Base-by-base conservation (phyloP, 768 basidiomycete genomes). In the Galerina sulciceps region DNA sequence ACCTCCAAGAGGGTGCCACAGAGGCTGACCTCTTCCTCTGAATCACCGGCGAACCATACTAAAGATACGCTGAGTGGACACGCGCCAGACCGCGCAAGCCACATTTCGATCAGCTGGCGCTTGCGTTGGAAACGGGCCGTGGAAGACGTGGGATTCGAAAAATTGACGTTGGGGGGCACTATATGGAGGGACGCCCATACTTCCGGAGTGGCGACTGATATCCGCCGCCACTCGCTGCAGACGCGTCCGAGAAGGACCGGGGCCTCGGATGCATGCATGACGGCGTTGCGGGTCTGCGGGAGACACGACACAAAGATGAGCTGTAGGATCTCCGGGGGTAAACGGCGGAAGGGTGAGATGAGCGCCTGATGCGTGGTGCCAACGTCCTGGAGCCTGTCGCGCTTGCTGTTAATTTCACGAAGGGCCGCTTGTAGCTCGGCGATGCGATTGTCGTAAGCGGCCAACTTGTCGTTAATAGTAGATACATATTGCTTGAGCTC, bases 131-230 rank as follows among this genome's bases (percentile, higher is more conserved):
- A 71, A 18, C 64, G 62, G 23, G 58, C 44, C 18, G 60, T 48
- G 6, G 69, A 68, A 4, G 66, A 60, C 10, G 50, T 34, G 11
- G 63, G 62, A 44, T 62, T 66, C 11, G 59, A 42, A 20, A 66
- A 66, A 37, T 64, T 69, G 51, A 67, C 63, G 40, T 65, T 67
- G 20, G 69, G 70, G 1, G 69, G 69, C 5, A 69, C 67, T 45
- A 71, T 67, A 45, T 71, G 70, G 15, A 71, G 60, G 15, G 63
- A 63, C 15, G 67, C 55, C 70, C 69, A 71, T n/a, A 71, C 44
- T 56, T 65, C 65, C 1, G 67, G 67, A 3, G 69, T 71, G 20
- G 55, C 59, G 20, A 70, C 55, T 5, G 67, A 61, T 31, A 69
- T 62, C 18, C 64, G 62, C 15, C 69, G 61, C 70, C 70, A 71